A percentile compares a stretch with the other conserved stretches of the same genome.
phyloP scores from a whole-genome alignment of 768 basidiomycete species.

The Tricholoma sp. region DNA sequence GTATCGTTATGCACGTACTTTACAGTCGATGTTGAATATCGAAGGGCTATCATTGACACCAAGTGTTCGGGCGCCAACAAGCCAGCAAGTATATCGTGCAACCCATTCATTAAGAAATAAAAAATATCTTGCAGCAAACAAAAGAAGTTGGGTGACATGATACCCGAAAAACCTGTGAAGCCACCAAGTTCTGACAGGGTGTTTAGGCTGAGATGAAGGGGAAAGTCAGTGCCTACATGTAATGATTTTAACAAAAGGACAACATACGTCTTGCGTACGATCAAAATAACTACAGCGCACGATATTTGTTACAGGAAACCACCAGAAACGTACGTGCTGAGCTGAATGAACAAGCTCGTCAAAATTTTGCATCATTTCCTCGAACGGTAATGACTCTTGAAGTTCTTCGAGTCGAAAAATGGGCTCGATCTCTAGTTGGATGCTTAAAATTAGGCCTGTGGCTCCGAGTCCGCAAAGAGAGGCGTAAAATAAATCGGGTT shows the following conservation, averaged over 20 bases:
- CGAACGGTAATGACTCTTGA: slow-evolving; percentile 58
- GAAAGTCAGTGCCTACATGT: slow-evolving; percentile 2
- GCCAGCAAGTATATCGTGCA: slow-evolving; percentile 63
- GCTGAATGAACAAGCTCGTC: slow-evolving; percentile 54
- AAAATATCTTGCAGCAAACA: slow-evolving; percentile 71
- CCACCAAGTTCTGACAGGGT: slow-evolving; percentile 53
- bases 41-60: slow-evolving; percentile 73
- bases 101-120: slow-evolving; percentile 58
- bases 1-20: slow-evolving; percentile 46
- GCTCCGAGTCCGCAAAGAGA: slow-evolving; percentile 87
- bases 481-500: slow-evolving; percentile 78
- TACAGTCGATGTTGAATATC: slow-evolving; percentile 92
- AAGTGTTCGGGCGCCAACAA: slow-evolving; percentile 47
- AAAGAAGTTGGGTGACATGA: slow-evolving; percentile 78
- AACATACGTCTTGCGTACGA: slow-evolving; percentile 68
- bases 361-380: slow-evolving; percentile 52
- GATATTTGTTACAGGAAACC: slow-evolving; percentile 78
- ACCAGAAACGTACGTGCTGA: slow-evolving; percentile 92
- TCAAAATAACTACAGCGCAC: slow-evolving; percentile 71
- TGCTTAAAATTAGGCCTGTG: slow-evolving; percentile 80
- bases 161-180: slow-evolving; percentile 69
- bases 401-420: slow-evolving; percentile 78
- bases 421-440: slow-evolving; percentile 74
- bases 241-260: slow-evolving; percentile 8
- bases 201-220: slow-evolving; percentile 40